Conservation (phyloP, 139 green algal species). For the Limnomonas spitsbergensis region DNA sequence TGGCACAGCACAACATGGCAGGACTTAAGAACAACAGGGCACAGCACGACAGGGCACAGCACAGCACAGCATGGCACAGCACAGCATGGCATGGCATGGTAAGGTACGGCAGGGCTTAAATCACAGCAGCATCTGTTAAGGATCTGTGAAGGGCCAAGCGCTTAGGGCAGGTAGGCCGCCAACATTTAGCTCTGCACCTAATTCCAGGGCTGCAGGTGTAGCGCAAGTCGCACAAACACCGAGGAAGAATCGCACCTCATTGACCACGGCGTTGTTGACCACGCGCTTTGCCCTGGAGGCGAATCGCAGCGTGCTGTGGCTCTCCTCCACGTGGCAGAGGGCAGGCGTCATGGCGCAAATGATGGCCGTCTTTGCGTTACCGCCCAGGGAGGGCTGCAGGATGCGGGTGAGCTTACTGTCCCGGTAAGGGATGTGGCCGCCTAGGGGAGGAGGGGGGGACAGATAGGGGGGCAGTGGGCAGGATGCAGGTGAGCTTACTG, state of each 20-base stretch:
- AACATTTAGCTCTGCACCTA: too few relatives aligned
- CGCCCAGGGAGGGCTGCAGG: conserved; percentile 83
- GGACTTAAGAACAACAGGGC: too few relatives aligned
- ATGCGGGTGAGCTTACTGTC: conserved; percentile 91
- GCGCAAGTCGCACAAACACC: too few relatives aligned
- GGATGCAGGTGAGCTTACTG: conserved; percentile 86
- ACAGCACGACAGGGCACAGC: too few relatives aligned
- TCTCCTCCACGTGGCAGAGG: conserved; percentile 80
- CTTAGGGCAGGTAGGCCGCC: too few relatives aligned
- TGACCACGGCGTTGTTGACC: conserved; percentile 86
- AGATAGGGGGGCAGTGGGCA: conserved; percentile 36
- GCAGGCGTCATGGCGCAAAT: conserved; percentile 92
- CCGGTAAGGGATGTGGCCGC: conserved; percentile 68
- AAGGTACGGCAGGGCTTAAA: too few relatives aligned
- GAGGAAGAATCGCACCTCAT: conserved; percentile 72
- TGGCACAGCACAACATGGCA: too few relatives aligned
- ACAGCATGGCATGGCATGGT: too few relatives aligned
- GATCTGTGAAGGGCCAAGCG: too few relatives aligned
- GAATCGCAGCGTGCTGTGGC: conserved; percentile 89
- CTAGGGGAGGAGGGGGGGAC: conserved; percentile 26
- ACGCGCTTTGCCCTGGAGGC: conserved; percentile 87
- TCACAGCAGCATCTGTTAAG: too few relatives aligned
- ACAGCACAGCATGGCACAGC: too few relatives aligned
- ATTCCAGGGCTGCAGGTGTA: too few relatives aligned
- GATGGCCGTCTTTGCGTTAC: conserved; percentile 94